Conservation (phyloP, 2,329 filamentous ascomycete species). For the Clonostachys solani region DNA sequence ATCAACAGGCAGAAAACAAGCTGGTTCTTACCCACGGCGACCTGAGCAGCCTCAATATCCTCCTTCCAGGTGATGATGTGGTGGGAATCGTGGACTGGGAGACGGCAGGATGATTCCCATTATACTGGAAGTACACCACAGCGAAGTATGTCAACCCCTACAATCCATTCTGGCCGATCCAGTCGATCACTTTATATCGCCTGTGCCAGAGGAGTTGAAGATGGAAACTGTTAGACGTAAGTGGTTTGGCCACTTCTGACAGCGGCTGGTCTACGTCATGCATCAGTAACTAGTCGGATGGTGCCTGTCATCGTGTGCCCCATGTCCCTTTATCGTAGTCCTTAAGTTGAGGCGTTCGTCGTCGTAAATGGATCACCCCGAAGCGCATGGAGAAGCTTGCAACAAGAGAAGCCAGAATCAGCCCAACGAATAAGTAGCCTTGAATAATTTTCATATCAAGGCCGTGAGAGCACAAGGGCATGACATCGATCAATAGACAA, state of each 20-base stretch:
- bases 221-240: slow-evolving; percentile 10
- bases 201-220: slow-evolving; percentile 7
- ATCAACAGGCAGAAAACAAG: slow-evolving; percentile 6
- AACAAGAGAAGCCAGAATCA: too few species aligned
- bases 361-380: too few species aligned
- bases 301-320: too few species aligned
- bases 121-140: slow-evolving; percentile 25
- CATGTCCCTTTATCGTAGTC: too few species aligned
- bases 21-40: slow-evolving; percentile 38
- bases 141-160: slow-evolving; percentile 14
- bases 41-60: slow-evolving; percentile 36
- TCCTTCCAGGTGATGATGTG: slow-evolving; percentile 31
- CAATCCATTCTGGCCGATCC: slow-evolving; percentile 15
- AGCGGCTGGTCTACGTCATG: background rate
- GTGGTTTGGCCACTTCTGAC: slow-evolving; percentile 7
- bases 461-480: too few species aligned
- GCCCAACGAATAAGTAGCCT: too few species aligned
- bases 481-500: too few species aligned
- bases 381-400: too few species aligned
- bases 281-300: too few species aligned
- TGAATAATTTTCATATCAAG: too few species aligned
- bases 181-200: slow-evolving; percentile 10
- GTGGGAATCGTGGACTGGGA: slow-evolving; percentile 36
- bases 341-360: too few species aligned
- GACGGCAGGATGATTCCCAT: slow-evolving; percentile 20